Conservation (phyloP, 805 yeast species). For the Ogataea neopini region DNA sequence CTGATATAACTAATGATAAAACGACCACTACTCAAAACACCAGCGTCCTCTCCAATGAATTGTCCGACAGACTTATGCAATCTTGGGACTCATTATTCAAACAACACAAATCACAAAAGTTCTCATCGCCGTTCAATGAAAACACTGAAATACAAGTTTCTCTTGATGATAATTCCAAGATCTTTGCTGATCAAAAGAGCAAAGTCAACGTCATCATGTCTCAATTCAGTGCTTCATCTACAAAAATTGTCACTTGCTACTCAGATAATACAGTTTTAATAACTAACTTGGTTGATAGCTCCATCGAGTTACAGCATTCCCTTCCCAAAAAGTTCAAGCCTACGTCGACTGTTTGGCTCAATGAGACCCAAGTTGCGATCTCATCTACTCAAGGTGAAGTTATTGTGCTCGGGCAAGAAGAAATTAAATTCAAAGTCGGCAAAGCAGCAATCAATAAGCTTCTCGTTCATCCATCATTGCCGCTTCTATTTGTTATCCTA, state of each 20-base stretch:
- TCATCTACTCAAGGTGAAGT: constrained; percentile 13
- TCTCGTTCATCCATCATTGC: constrained; percentile 15
- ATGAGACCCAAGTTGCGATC: constrained; percentile 7
- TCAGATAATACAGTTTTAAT: constrained; percentile 13
- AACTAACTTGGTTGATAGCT: constrained; percentile 1
- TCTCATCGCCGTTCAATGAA: constrained; percentile 17
- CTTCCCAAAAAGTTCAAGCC: constrained; percentile 10
- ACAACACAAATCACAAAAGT: constrained; percentile 24
- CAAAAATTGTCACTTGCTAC: constrained; percentile 10
- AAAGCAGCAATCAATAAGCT: constrained; percentile 10
- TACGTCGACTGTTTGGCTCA: constrained; percentile 14
- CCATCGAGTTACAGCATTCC: not conserved
- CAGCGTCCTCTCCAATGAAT: constrained; percentile 4
- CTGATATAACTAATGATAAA: constrained; percentile 17
- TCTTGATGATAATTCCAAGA: constrained; percentile 1
- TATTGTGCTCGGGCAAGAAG: constrained; percentile 2
- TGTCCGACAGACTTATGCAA: constrained; percentile 9
- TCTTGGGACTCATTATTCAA: constrained; percentile 23
- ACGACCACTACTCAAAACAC: constrained; percentile 27
- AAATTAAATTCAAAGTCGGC: constrained; percentile 3
- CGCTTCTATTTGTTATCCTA: constrained; percentile 15
- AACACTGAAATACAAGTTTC: constrained; percentile 2
- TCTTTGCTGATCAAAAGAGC: constrained; percentile 12
- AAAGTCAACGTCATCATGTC: constrained; percentile 4
- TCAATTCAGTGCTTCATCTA: constrained; percentile 2